Evolutionary conservation across 768 basidiomycete genomes (phyloP), one percentile per base, ranked within the genome.

Genomic region (Hygrophoropsis aurantiaca): DNA sequence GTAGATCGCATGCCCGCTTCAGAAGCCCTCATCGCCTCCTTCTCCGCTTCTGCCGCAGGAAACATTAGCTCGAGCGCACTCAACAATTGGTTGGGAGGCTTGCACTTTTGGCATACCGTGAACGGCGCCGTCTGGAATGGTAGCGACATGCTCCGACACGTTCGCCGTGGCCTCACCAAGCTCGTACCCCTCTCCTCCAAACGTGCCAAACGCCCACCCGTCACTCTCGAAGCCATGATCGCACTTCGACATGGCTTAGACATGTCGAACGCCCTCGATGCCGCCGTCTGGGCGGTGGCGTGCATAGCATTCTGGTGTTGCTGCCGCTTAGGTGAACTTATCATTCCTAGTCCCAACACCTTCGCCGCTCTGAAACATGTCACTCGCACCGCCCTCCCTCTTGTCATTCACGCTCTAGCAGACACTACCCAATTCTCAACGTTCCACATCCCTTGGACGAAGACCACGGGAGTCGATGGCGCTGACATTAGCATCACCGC

Each of bases 71-170:
- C 52, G 0, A 53, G 51, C 9, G 65, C 66, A 0, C 56, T 73
- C 19, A 54, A 55, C 1, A 55, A 52, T 1, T 75, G 72, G 73
- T 21, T 74, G 2, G 59, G 67, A 0, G 67, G 68, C 1, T 20
- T 75, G 0, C 50, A 63, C 0, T 55, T 55, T 2, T 77, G 73
- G 72, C 73, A 77, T 42, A 27, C 60, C 1, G 3, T 63, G 8
- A 56, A 72, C 25, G 42, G 58, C 4, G 71, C 72, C 3, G 56
- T 52, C 0, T 75, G 74, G 75, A 15, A 51, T 25, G 67, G 69
- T 2, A 59, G 60, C 10, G 58, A 65, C 0, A 40, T 57, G 2
- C 40, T 62, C 20, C 36, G 16, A 6, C 36, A n/a, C 20, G 36
- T n/a, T 16, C 40, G 27, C 10, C 24, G 27, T 6, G 19, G 40